Base-by-base conservation (phyloP, 2,329 filamentous ascomycete genomes). In the Talaromyces atroroseus region DNA sequence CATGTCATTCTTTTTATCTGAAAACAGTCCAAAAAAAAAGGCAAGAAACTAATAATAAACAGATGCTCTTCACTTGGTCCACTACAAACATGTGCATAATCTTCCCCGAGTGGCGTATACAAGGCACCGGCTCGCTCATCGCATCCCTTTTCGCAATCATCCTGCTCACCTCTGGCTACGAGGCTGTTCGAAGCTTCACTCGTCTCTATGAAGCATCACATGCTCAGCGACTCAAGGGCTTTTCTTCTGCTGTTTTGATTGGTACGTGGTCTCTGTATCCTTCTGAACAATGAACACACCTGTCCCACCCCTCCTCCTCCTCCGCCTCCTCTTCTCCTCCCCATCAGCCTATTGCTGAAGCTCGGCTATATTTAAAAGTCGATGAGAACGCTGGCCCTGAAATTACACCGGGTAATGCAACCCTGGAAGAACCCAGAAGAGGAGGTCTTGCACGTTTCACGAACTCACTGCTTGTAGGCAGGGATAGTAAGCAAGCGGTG, bases 61-160 rank as follows among this genome's bases (percentile, higher is more conserved):
- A 96, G 91, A 97, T 96, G 92, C 85, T 97, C 63, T 99, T 99
- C 79, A 97, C 91, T 60, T 99, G 92, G 92, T 85, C 91, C 72
- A 92, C 92, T 2, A 83, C 81, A 56, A 88, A 97, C 76, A 89
- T 99, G 62, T 99, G 94, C 81, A 95, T 99, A 74, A 84, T 99
- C 73, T 99, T 97, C 80, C 82, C 81, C 65, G 84, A 86, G 74
- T 99, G 94, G 94, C 92, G 89, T 75, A 77, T 99, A 72, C 85
- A 82, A 60, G 85, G 86, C 59, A 85, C 86, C 2, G 67, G 82
- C 52, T 88, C 88, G 34, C 86, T 99, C 57, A 66, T 96, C 71
- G 72, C 91, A 67, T 96, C 92, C 26, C 85, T 99, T 59, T 65
- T 94, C 63, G 89, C 85, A 63, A 86, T 99, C 65, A 82, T 95